Conservation (phyloP, 371 early-diverging fungal species). For the Mucor mucedo region DNA sequence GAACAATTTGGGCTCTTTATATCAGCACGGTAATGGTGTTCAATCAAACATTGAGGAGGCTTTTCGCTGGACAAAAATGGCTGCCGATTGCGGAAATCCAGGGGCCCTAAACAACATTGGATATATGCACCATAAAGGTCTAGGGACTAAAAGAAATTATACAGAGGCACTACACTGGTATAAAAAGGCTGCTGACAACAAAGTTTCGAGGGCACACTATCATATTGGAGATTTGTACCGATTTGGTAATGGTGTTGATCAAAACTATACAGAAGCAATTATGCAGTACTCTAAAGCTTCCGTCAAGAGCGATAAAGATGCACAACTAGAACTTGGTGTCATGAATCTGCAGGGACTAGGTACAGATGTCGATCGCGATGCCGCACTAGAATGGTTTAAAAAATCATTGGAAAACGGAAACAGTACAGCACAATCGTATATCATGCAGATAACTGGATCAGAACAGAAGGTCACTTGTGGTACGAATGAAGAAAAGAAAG, state of each 20-base stretch:
- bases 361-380: not conserved
- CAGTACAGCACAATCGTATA: not conserved
- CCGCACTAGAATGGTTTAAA: conserved; percentile 10
- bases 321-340: conserved; percentile 6
- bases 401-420: conserved; percentile 3
- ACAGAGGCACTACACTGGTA: conserved; percentile 7
- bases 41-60: not conserved
- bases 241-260: conserved; percentile 64
- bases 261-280: conserved; percentile 3
- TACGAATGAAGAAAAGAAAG: too few relatives aligned
- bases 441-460: not conserved
- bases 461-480: too few relatives aligned
- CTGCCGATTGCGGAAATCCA: not conserved
- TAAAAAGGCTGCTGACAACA: conserved; percentile 33
- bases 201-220: conserved; percentile 69
- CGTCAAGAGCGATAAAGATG: conserved; percentile 6
- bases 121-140: conserved; percentile 4
- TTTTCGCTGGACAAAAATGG: not conserved
- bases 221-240: conserved; percentile 75
- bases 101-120: conserved; percentile 2
- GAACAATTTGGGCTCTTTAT: conserved; percentile 1
- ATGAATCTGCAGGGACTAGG: conserved; percentile 12
- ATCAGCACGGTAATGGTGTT: not conserved
- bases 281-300: conserved; percentile 2
- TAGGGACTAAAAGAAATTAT: not conserved